phyloP scores from a whole-genome alignment of 2,329 filamentous ascomycete species.

The Fusarium nodosum region DNA sequence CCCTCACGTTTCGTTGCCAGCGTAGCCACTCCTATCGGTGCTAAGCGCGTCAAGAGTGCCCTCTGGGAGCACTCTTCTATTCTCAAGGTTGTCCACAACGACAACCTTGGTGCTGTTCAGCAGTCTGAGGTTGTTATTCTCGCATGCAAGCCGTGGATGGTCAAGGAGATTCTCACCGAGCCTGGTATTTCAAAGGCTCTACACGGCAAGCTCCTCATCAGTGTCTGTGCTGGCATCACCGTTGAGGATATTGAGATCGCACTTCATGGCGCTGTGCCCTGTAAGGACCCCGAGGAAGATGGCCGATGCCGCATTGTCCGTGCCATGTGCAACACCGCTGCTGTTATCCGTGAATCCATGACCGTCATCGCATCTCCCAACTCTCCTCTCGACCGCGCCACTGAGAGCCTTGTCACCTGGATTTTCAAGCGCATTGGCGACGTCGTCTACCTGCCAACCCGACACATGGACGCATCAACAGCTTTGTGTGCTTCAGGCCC shows the following conservation, averaged over 20 bases:
- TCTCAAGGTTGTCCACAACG: constrained; percentile 76
- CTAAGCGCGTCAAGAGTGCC: constrained; percentile 74
- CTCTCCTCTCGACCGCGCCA: constrained; percentile 68
- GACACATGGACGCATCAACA: constrained; percentile 79
- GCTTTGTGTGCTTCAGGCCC: constrained; percentile 81
- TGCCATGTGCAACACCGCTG: constrained; percentile 88
- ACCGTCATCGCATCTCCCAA: constrained; percentile 78
- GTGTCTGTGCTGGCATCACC: constrained; percentile 83
- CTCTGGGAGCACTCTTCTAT: constrained; percentile 73
- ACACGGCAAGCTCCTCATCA: constrained; percentile 83
- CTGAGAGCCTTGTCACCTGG: constrained; percentile 75
- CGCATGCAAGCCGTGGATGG: constrained; percentile 84
- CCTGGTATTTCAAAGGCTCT: constrained; percentile 80
- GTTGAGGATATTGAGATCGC: constrained; percentile 75
- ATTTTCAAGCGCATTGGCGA: constrained; percentile 82
- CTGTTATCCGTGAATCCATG: constrained; percentile 84
- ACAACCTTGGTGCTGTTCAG: constrained; percentile 76
- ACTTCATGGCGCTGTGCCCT: constrained; percentile 69
- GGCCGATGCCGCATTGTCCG: constrained; percentile 76
- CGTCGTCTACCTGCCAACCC: constrained; percentile 75
- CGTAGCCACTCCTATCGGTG: constrained; percentile 77
- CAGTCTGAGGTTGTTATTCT: constrained; percentile 81
- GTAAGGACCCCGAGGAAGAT: constrained; percentile 60
- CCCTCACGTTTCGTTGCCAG: constrained; percentile 86
- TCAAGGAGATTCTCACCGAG: constrained; percentile 75